Base-by-base conservation (phyloP, 2,329 filamentous ascomycete genomes). In the Didymella exigua region DNA sequence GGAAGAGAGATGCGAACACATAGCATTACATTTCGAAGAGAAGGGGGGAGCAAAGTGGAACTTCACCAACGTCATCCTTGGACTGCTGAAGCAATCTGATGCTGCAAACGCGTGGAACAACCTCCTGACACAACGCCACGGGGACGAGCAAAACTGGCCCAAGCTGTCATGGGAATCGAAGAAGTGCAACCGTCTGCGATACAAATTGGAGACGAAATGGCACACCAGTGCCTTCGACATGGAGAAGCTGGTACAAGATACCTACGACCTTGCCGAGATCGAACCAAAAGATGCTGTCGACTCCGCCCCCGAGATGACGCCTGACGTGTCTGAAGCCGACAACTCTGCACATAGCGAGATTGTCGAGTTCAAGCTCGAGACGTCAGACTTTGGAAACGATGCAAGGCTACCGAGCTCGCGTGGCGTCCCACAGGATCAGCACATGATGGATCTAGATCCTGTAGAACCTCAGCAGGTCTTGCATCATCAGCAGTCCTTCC, bases 61-160 rank as follows among this genome's bases (percentile, higher is more conserved):
- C 76, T 86, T 88, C 67, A 87, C 85, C 2, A 85, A 86, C 40
- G 86, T 89, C 54, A 82, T 89, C 43, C 86, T 88, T 61, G 86
- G 85, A 5, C 76, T 89, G 10, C 76, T 89, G n/a, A 86, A 88
- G 65, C 86, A 89, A 67, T 82, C 85, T 1, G 79, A 82, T 29
- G 82, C 88, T 37, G 81, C 82, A 59, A 80, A 82, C 46, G 83
- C 84, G 4, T 89, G 86, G 86, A 84, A 86, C 57, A 77, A 79
- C 0, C 73, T 87, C n/a, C 75, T 83, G 52, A 69, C 76, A 34
- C 73, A 78, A 26, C 75, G 84, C 63, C 81, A 87, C 58, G 79
- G 83, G 16, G 82, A 86, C 57, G 82, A 84, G 33, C 74, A 77
- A 24, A 75, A 80, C 48, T 69, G 69, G 69, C 73, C 74, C 11